Conservation (phyloP, 2,329 filamentous ascomycete species). For the Dactylellina cionopaga region DNA sequence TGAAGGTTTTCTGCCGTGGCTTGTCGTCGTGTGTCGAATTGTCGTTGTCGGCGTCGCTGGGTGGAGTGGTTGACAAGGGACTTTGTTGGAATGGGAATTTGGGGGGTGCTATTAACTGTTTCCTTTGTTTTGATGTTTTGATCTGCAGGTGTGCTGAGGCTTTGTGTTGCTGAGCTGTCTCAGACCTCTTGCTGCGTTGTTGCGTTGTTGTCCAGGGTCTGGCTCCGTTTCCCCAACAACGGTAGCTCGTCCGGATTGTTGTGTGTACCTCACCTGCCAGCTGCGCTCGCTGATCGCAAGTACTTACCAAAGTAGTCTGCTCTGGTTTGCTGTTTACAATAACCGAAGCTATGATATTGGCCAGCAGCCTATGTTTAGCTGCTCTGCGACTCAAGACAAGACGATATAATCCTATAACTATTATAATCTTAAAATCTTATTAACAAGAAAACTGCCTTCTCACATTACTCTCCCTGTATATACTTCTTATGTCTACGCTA, state of each 20-base stretch:
- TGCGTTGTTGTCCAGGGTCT: background rate
- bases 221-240: slow-evolving; percentile 44
- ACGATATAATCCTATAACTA: too few relatives aligned
- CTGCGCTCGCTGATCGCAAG: background rate
- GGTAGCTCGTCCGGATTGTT: too few relatives aligned
- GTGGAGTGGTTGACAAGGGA: slow-evolving; percentile 21
- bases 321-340: too few relatives aligned
- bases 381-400: too few relatives aligned
- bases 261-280: background rate
- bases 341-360: too few relatives aligned
- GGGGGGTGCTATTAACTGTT: background rate
- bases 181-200: background rate
- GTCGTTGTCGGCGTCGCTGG: slow-evolving; percentile 4
- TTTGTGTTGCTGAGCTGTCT: slow-evolving; percentile 43
- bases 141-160: slow-evolving; percentile 19
- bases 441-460: too few relatives aligned
- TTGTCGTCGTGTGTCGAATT: background rate
- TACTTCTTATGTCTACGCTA: too few relatives aligned
- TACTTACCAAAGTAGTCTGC: too few relatives aligned
- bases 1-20: slow-evolving; percentile 3
- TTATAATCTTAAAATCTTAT: too few relatives aligned
- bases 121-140: slow-evolving; percentile 51
- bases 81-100: slow-evolving; percentile 2
- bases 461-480: too few relatives aligned
- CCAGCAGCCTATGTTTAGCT: too few relatives aligned